Percentiles rank a stretch among this genome's conserved stretches.
Evolutionary conservation across 2,329 filamentous ascomycete genomes (phyloP).

Genomic region (Colletotrichum abscissum): DNA sequence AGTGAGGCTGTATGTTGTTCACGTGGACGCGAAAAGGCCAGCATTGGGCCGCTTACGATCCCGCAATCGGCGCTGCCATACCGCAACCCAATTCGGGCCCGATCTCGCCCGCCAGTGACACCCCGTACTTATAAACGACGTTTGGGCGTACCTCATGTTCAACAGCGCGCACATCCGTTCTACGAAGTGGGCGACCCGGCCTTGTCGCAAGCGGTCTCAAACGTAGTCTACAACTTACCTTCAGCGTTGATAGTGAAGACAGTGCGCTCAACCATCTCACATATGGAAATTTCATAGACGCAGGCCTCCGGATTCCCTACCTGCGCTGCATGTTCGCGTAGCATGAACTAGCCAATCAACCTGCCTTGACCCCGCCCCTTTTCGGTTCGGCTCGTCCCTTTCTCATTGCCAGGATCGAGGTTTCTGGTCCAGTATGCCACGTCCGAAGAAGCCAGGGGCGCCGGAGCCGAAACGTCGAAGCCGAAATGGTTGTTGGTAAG

Average conservation of each 20-base stretch:
- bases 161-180: neutral
- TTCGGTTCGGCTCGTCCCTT: slow-evolving; percentile 20
- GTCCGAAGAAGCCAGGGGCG: slow-evolving; percentile 54
- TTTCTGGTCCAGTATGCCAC: slow-evolving; percentile 48
- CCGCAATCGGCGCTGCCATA: slow-evolving; percentile 35
- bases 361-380: slow-evolving; percentile 28
- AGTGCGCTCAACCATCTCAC: neutral
- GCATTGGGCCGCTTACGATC: slow-evolving; percentile 32
- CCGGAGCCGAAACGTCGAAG: slow-evolving; percentile 57
- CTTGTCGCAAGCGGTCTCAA: neutral
- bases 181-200: neutral
- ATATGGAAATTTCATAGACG: slow-evolving; percentile 5
- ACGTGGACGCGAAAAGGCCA: slow-evolving; percentile 31
- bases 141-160: slow-evolving; percentile 6
- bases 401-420: slow-evolving; percentile 15
- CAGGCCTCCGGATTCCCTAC: neutral
- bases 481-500: slow-evolving; percentile 59
- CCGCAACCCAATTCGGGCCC: slow-evolving; percentile 36
- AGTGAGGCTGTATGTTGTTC: slow-evolving; percentile 30
- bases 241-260: slow-evolving; percentile 8
- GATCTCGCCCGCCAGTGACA: slow-evolving; percentile 28
- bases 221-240: neutral
- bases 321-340: slow-evolving; percentile 28
- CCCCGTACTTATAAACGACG: slow-evolving; percentile 26
- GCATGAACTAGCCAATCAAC: slow-evolving; percentile 32